Evolutionary conservation across 768 basidiomycete species (phyloP).

Genomic region (Psilocybe tampanensis): DNA sequence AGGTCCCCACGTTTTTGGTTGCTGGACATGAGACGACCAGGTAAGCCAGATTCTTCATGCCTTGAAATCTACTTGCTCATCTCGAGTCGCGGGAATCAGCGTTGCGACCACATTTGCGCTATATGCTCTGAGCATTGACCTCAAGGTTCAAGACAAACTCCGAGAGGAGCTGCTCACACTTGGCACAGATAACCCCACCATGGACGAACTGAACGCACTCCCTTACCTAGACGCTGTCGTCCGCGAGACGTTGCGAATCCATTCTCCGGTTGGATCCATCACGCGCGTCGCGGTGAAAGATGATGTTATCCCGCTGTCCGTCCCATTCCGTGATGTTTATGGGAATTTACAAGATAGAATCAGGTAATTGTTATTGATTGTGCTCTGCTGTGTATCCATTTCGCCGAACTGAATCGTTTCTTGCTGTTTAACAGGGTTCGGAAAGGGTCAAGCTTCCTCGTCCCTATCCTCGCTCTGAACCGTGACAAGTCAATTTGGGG

Average conservation of each 20-base stretch:
- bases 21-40: slow-evolving; percentile 65
- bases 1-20: slow-evolving; percentile 62
- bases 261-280: slow-evolving; percentile 50
- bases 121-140: slow-evolving; percentile 51
- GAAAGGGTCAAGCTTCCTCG: slow-evolving; percentile 46
- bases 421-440: slow-evolving; percentile 23
- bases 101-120: slow-evolving; percentile 60
- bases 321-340: slow-evolving; percentile 44
- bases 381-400: too few relatives aligned
- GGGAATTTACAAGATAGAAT: slow-evolving; percentile 44
- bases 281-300: slow-evolving; percentile 50
- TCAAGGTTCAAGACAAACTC: slow-evolving; percentile 53
- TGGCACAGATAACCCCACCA: slow-evolving; percentile 58
- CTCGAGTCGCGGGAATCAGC: slow-evolving; percentile 22
- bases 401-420: neutral
- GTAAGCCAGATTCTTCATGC: slow-evolving; percentile 20
- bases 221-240: slow-evolving; percentile 72
- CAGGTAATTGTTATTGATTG: slow-evolving; percentile 4
- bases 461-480: slow-evolving; percentile 59
- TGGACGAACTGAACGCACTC: slow-evolving; percentile 69
- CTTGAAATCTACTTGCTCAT: neutral
- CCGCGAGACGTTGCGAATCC: slow-evolving; percentile 59
- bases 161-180: slow-evolving; percentile 57
- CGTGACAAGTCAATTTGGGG: slow-evolving; percentile 60
- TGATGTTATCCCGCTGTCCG: slow-evolving; percentile 51